Evolutionary conservation across 192 early-diverging fungal genomes (phyloP), one percentile per base, ranked within the genome.

Genomic region (Geosiphon pyriformis): DNA sequence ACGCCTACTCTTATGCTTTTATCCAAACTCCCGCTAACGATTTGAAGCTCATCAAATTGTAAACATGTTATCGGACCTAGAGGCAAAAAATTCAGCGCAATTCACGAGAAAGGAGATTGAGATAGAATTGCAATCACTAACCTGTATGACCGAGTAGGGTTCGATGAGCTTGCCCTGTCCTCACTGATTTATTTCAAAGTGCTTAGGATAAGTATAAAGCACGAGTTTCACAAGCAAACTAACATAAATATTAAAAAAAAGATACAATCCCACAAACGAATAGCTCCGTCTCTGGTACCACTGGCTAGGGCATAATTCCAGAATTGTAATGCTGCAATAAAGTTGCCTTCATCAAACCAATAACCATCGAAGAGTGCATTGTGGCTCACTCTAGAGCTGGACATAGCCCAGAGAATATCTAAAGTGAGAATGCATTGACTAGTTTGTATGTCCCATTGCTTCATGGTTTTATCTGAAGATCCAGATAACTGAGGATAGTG

Each of bases 221-320:
- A 35, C 56, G 37, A 59, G n/a, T 46, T 48, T 49, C 27, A 26
- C 20, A n/a, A 31, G 17, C 31, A 4, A 62, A 2, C 2, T 31
- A 23, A 61, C 4, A 3, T 67, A 10, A 32, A 6, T 35, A 0
- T n/a, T 3, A 35, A 29, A 33, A 18, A 53, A 56, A 29, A 71
- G 70, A 74, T 80, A 82, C 81, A 74, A 70, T 92, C 90, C 88
- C 90, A 92, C 80, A 92, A 83, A 56, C 90, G 74, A 46, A 92
- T 73, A 10, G 70, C 80, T 8, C 90, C 90, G 75, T 92, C 90
- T 12, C 79, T 74, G 2, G 88, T 88, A 6, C 90, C 90, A 30
- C 86, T 89, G 10, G 85, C 87, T 51, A 92, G 69, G 11, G 87
- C 88, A 74, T 76, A 87, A 51, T 85, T 78, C 74, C 82, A 88